A percentile compares a stretch with the other conserved stretches of the same genome.
Conservation (phyloP, 2,329 filamentous ascomycete species). For the Aspergillus sergii region DNA sequence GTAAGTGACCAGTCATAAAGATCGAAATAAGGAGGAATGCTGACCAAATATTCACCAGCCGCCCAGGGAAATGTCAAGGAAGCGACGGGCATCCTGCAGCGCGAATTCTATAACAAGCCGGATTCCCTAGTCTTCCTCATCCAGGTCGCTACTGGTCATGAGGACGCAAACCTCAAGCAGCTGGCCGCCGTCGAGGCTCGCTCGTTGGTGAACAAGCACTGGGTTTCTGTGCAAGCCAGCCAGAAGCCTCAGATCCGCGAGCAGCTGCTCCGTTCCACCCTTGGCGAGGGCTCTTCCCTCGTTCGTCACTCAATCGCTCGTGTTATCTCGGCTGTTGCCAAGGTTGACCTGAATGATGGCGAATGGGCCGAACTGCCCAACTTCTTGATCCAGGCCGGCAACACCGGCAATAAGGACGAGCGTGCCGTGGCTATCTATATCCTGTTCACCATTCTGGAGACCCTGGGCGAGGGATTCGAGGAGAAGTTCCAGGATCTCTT, state of each 20-base stretch:
- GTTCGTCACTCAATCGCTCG: conserved; percentile 86
- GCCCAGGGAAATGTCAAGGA: conserved; percentile 88
- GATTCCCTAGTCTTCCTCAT: conserved; percentile 83
- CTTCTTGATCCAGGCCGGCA: conserved; percentile 77
- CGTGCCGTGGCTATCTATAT: conserved; percentile 92
- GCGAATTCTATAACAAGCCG: conserved; percentile 87
- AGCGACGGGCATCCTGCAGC: conserved; percentile 86
- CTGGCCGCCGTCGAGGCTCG: conserved; percentile 88
- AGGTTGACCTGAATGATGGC: conserved; percentile 81
- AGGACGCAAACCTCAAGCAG: conserved; percentile 73
- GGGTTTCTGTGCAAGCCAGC: conserved; percentile 70
- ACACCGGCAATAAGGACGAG: conserved; percentile 72
- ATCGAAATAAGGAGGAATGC: background rate
- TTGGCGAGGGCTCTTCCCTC: conserved; percentile 75
- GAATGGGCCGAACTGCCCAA: conserved; percentile 82
- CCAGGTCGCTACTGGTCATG: conserved; percentile 82
- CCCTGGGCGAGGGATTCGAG: conserved; percentile 79
- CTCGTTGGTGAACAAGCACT: conserved; percentile 82
- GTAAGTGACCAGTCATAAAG: conserved; percentile 57
- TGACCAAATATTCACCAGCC: conserved; percentile 56
- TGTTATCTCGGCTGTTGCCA: conserved; percentile 83
- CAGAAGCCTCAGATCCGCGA: conserved; percentile 81
- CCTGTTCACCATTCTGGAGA: conserved; percentile 87
- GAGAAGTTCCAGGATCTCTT: conserved; percentile 81
- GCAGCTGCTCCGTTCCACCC: conserved; percentile 78